Conservation (phyloP, 2,329 filamentous ascomycete species). For the Elsinoe batatas region DNA sequence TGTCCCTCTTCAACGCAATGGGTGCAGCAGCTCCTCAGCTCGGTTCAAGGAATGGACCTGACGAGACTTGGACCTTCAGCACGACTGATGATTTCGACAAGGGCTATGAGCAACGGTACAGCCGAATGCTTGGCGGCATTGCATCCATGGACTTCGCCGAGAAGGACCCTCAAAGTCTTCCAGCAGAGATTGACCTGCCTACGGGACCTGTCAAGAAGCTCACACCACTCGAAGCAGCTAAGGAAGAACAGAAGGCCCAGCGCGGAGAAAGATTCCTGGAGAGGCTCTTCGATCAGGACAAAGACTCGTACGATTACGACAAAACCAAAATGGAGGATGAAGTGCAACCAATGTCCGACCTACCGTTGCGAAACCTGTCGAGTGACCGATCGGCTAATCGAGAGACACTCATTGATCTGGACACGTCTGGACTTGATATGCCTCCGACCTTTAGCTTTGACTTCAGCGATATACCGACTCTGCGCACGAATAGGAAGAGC, state of each 20-base stretch:
- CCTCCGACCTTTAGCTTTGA: slow-evolving; percentile 38
- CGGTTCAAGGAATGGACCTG: slow-evolving; percentile 32
- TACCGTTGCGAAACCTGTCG: slow-evolving; percentile 39
- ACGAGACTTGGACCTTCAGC: slow-evolving; percentile 56
- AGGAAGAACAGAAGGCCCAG: slow-evolving; percentile 46
- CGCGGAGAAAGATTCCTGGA: slow-evolving; percentile 48
- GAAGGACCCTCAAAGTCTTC: slow-evolving; percentile 12
- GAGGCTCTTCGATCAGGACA: slow-evolving; percentile 47
- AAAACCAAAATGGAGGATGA: slow-evolving; percentile 23
- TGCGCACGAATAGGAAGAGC: slow-evolving; percentile 46
- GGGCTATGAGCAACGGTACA: slow-evolving; percentile 25
- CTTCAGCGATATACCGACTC: slow-evolving; percentile 44
- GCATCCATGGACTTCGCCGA: slow-evolving; percentile 19
- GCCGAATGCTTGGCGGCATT: slow-evolving; percentile 23
- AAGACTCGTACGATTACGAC: slow-evolving; percentile 49
- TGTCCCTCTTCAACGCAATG: slow-evolving; percentile 51
- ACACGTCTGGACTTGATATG: slow-evolving; percentile 41
- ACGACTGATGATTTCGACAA: slow-evolving; percentile 52
- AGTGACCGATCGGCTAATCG: slow-evolving; percentile 33
- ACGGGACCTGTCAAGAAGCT: slow-evolving; percentile 9
- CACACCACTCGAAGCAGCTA: slow-evolving; percentile 14
- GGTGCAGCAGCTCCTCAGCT: slow-evolving; percentile 48
- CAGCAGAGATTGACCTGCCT: slow-evolving; percentile 11
- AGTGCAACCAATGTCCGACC: slow-evolving; percentile 41
- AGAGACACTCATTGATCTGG: slow-evolving; percentile 48